A percentile compares a stretch with the other conserved stretches of the same genome.
Evolutionary conservation across 108 stramenopile species (phyloP).

Genomic region (Nannochloropsis oceanica): DNA sequence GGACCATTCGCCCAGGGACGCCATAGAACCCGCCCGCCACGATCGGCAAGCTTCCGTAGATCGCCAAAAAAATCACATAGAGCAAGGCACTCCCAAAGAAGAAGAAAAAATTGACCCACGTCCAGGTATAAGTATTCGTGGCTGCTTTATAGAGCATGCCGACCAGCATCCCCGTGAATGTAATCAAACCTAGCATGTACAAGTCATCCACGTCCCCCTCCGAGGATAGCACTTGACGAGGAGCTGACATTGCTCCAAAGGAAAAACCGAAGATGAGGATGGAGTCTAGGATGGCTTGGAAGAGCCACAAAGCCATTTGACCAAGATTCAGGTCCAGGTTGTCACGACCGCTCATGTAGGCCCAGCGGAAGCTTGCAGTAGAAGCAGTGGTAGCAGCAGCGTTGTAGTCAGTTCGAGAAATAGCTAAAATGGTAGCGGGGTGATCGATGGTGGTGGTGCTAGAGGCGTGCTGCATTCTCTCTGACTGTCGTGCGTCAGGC

Average conservation of each 20-base stretch:
- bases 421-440: too few relatives aligned
- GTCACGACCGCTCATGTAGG: slow-evolving; percentile 1
- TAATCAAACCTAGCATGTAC: background rate
- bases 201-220: background rate
- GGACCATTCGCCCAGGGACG: background rate
- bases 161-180: background rate
- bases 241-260: background rate
- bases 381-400: background rate
- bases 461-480: too few relatives aligned
- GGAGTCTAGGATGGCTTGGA: background rate
- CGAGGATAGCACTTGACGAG: background rate
- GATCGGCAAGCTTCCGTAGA: background rate
- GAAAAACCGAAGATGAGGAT: background rate
- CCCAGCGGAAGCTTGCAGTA: background rate
- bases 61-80: background rate
- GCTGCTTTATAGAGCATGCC: background rate
- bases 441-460: too few relatives aligned
- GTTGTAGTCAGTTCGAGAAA: too few relatives aligned
- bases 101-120: background rate
- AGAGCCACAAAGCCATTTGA: background rate
- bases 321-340: slow-evolving; percentile 16
- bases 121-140: background rate
- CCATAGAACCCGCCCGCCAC: background rate
- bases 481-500: background rate
- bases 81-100: background rate